phyloP scores from a whole-genome alignment of 805 yeast genomes.

The Lipomyces starkeyi region DNA sequence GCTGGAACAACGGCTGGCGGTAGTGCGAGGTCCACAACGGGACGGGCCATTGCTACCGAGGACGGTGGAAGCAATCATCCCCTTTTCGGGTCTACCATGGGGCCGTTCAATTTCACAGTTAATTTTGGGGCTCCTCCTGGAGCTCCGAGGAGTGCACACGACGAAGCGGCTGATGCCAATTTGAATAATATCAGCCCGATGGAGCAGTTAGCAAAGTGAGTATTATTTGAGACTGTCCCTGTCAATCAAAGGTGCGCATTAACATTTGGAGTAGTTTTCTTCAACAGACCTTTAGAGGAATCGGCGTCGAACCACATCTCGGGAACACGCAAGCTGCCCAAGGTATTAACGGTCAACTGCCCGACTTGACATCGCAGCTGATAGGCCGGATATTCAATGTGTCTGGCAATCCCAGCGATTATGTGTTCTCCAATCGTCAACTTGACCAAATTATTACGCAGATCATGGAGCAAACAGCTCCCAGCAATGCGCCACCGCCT shows the following conservation, averaged over 20 bases:
- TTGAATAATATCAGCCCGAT: constrained; percentile 16
- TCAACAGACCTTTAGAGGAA: constrained; percentile 27
- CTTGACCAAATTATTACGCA: constrained; percentile 37
- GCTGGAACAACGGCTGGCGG: not conserved
- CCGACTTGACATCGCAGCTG: constrained; percentile 15
- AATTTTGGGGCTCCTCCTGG: not conserved
- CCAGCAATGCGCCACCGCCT: constrained; percentile 31
- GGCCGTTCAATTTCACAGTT: constrained; percentile 2
- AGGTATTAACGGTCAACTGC: not conserved
- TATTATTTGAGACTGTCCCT: not conserved
- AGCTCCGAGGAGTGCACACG: not conserved
- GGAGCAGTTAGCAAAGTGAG: constrained; percentile 29
- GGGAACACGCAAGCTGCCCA: not conserved
- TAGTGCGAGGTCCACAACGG: not conserved
- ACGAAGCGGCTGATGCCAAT: constrained; percentile 2
- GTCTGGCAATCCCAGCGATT: constrained; percentile 35
- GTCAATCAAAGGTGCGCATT: not conserved
- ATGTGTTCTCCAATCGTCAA: constrained; percentile 35
- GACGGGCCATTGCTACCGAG: not conserved
- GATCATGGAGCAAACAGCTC: constrained; percentile 37
- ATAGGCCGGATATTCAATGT: constrained; percentile 27
- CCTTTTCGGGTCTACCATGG: not conserved
- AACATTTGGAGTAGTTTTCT: constrained; percentile 29
- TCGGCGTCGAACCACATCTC: constrained; percentile 1
- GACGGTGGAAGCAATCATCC: not conserved